Base-by-base conservation (phyloP, 1,284 basidiomycete genomes). In the Athelia sp. region DNA sequence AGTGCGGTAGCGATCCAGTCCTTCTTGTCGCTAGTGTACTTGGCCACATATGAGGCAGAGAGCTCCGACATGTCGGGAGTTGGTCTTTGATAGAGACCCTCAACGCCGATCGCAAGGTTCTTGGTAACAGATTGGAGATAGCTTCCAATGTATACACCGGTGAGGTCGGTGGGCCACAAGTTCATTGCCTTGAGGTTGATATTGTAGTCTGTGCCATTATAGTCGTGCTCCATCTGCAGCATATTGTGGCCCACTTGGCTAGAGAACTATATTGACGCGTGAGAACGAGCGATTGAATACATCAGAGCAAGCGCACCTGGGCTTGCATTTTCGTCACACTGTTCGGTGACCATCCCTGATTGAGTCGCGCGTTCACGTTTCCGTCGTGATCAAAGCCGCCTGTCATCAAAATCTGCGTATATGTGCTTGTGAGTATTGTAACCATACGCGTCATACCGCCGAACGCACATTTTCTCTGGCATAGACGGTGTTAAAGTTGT, bases 61-160 rank as follows among this genome's bases (percentile, higher is more conserved):
- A 87, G 65, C 58, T 98, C 94, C 48, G 84, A 67, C 62, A 87
- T 73, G 43, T 81, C 79, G 2, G 89, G 88, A 50, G 80, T 79
- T 53, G 86, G 88, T 50, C 80, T 77, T 67, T 98, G 95, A 69
- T 85, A 85, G 55, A 98, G 72, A n/a, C 85, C 80, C 71, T 99
- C 97, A 53, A 93, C 72, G 54, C 97, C 97, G 54, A 98, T 66
- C 2, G 96, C 93, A 55, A 99, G 71, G 63, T 90, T 89, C 69
- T 91, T 90, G 32, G 93, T 90, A 62, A 99, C 59, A n/a, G 96
- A 98, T 70, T 98, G 97, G 52, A 99, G 80, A 71, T 96, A 93
- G 63, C 85, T 94, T 61, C 87, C 91, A 51, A 98, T 82, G 72
- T 93, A 98, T 65, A 98, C 91, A 53, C 97, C 97, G n/a, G 92